Conservation (phyloP, 768 basidiomycete genomes). For the Rhizopogon sp. region DNA sequence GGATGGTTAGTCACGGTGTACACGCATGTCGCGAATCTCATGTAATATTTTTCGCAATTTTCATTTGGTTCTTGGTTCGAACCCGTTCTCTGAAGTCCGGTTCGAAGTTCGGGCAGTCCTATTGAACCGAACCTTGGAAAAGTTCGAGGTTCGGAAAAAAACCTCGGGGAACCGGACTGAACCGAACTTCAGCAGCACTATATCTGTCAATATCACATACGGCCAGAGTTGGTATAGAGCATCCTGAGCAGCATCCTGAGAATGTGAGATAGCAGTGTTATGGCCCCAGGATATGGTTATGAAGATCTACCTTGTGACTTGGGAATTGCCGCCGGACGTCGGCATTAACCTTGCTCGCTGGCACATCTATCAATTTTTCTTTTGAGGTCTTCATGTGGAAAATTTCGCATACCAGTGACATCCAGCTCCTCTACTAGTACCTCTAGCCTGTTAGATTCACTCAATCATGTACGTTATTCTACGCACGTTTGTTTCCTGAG, state of each 20-base stretch:
- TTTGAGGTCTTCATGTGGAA: no score
- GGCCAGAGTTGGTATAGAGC: no score
- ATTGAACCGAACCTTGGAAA: background rate
- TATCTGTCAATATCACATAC: no score
- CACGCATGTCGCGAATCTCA: background rate
- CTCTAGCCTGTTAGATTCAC: no score
- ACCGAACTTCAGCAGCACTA: conserved; percentile 5
- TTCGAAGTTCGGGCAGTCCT: background rate
- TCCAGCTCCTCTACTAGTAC: no score
- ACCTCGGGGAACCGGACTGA: background rate
- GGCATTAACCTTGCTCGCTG: no score
- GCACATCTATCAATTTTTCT: no score
- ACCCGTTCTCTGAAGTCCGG: background rate
- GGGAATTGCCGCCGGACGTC: no score
- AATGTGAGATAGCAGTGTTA: background rate
- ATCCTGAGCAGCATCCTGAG: background rate
- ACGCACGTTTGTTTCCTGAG: no score
- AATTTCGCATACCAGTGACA: no score
- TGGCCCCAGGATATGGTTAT: background rate
- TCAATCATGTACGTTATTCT: no score
- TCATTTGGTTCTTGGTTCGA: background rate
- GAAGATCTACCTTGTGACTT: background rate
- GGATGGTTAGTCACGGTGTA: background rate
- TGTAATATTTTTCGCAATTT: background rate
- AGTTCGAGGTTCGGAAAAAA: background rate